A percentile compares a stretch with the other conserved stretches of the same genome.
phyloP scores from a whole-genome alignment of 2,329 filamentous ascomycete species.

The Arthrinium puccinioides region DNA sequence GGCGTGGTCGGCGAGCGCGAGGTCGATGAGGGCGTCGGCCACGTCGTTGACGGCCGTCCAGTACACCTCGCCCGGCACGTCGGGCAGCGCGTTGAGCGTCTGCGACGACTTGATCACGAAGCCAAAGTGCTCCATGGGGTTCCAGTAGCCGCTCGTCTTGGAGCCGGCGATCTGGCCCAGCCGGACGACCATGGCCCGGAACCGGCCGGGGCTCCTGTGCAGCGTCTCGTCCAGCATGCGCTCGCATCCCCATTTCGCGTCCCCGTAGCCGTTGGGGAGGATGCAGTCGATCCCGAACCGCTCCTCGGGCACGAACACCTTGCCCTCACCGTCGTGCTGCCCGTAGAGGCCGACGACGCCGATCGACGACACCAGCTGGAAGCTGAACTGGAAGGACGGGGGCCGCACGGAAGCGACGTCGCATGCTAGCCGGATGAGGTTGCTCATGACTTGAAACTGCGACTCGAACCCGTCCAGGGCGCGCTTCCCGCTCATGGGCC shows the following conservation, averaged over 20 bases:
- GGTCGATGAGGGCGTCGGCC: slow-evolving; percentile 17
- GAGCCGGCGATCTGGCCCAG: slow-evolving; percentile 47
- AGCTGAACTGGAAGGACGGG: slow-evolving; percentile 17
- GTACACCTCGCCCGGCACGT: slow-evolving; percentile 28
- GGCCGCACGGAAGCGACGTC: slow-evolving; percentile 17
- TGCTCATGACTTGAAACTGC: slow-evolving; percentile 41
- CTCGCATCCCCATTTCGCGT: slow-evolving; percentile 45
- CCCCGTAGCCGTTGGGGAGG: slow-evolving; percentile 40
- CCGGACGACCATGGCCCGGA: slow-evolving; percentile 35
- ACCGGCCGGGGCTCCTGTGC: slow-evolving; percentile 29
- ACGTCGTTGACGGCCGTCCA: slow-evolving; percentile 39
- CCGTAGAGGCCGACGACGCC: slow-evolving; percentile 26
- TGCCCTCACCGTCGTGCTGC: slow-evolving; percentile 10
- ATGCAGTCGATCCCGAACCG: slow-evolving; percentile 28
- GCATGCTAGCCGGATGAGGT: slow-evolving; percentile 37
- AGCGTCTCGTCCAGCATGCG: slow-evolving; percentile 40
- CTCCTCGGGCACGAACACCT: slow-evolving; percentile 33
- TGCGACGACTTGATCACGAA: slow-evolving; percentile 44
- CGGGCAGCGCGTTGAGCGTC: slow-evolving; percentile 32
- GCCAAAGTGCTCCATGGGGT: slow-evolving; percentile 40
- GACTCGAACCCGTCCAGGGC: slow-evolving; percentile 39
- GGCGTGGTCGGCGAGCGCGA: no score
- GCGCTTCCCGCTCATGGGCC: slow-evolving; percentile 47
- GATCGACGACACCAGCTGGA: slow-evolving; percentile 36
- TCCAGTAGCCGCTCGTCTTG: slow-evolving; percentile 44